Base-by-base conservation (phyloP, 2,329 filamentous ascomycete genomes). In the Fusarium hostae region DNA sequence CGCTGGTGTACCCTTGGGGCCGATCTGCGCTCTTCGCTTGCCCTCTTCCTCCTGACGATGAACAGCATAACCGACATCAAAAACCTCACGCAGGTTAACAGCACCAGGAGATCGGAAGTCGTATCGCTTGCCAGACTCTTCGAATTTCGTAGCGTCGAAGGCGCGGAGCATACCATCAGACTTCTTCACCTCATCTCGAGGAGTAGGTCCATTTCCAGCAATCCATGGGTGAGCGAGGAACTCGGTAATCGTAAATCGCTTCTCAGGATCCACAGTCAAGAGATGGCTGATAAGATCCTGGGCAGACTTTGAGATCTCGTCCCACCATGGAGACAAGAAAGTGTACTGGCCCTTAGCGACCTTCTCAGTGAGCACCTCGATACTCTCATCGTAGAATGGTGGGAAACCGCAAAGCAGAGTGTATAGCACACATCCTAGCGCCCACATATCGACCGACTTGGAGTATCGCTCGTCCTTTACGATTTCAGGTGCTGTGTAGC, bases 371-470 rank as follows among this genome's bases (percentile, higher is more conserved):
- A 99, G 88, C 1, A 97, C 92, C 78, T 97, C 94, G 74, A 99
- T 98, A 78, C 94, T 97, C 83, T 99, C 96, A 76, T 99, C 96
- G 81, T 99, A 97, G 82, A 99, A 99, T 5, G 96, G 96, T 13
- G 96, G 96, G 84, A 99, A 99, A 18, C 96, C 96, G 77, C 96
- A 99, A 20, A 99, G 91, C 2, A 99, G 86, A 2, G 96, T 99
- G 84, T 99, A 99, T 9, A 99, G 86, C 15, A 99, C 96, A 80
- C 96, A 99, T 18, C 96, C 96, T 35, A 99, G 83, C 6, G 96
- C 96, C 96, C 96, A 99, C 96, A 99, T 99, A 79, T 99, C 96
- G 48, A 99, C 96, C 56, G 94, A 97, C 86, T 98, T 99, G 40
- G 95, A 98, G 82, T 99, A 99, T 26, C 95, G 90, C 83, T 99